Evolutionary conservation across 441 rosid genomes (phyloP), one percentile per base, ranked within the genome.

Genomic region (Aquilaria agallochum): DNA sequence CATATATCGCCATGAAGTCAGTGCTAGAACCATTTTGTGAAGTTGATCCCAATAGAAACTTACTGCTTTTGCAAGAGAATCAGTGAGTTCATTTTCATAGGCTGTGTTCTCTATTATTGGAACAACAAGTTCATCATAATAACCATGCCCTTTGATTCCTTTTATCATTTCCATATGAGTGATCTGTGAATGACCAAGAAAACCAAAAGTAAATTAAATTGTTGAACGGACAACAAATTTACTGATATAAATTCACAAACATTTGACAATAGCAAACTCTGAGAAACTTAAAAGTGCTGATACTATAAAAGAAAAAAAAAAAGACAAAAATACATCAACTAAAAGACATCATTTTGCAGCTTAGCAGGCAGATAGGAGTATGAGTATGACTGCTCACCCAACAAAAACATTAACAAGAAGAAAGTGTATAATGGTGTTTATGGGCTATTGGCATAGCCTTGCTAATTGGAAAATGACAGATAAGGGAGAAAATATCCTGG

Each of bases 161-260:
- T 95, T 95, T 60, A 95, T 88, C 99, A 95, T 88, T 84, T 95
- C 99, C 98, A 95, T 88, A 74, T 92, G 97, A 59, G 97, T 87
- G 69, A 89, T 85, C 98, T 95, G 80, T 47, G 68, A 61, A 58
- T 6, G 45, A 50, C 46, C 55, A 73, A 11, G 55, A 71, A 55
- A 53, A 56, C 10, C 59, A 68, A 59, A 65, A 50, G 53, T 2
- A 60, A 58, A 69, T 42, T 51, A 66, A 61, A 57, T 30, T 36
- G 60, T 9, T 20, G 48, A 55, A 10, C 33, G 27, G 20, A 5
- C 14, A 10, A 34, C 51, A 58, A 27, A 8, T 36, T 36, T 36
- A 54, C 27, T 56, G 52, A 31, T 31, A 13, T n/a, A 42, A 5
- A 60, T 30, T 46, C 56, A 27, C 42, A 36, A 5, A 36, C 5